phyloP scores from a whole-genome alignment of 2,329 filamentous ascomycete species.

The Pseudopithomyces chartarum region DNA sequence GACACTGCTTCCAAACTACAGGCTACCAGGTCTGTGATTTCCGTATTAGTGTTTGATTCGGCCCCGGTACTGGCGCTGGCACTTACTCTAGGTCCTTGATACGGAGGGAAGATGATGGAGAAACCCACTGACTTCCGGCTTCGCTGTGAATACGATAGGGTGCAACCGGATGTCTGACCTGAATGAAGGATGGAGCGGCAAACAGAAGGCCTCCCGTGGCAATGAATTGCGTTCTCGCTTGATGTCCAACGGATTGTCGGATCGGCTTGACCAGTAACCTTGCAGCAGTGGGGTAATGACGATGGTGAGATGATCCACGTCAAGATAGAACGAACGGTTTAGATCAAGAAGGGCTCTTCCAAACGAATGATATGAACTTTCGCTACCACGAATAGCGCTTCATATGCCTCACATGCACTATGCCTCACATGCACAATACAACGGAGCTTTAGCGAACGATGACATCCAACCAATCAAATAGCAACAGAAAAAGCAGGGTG shows the following conservation, averaged over 20 bases:
- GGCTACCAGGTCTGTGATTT: constrained; percentile 6
- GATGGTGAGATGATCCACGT: constrained; percentile 23
- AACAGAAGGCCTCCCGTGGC: constrained; percentile 28
- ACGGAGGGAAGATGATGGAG: neutral
- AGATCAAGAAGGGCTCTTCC: constrained; percentile 6
- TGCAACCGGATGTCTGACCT: constrained; percentile 14
- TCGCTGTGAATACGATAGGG: constrained; percentile 11
- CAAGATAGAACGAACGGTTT: constrained; percentile 2
- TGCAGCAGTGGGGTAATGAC: constrained; percentile 12
- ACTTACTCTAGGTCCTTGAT: constrained; percentile 19
- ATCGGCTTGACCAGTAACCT: constrained; percentile 23
- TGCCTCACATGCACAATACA: no score
- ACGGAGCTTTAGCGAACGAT: neutral
- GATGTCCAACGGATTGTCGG: constrained; percentile 26
- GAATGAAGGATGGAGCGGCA: constrained; percentile 24
- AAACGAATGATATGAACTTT: neutral
- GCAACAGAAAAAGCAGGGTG: constrained; percentile 8
- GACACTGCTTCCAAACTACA: constrained; percentile 4
- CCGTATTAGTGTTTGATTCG: constrained; percentile 10
- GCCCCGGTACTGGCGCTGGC: neutral
- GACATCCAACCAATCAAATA: neutral
- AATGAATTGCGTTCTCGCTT: constrained; percentile 24
- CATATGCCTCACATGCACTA: neutral
- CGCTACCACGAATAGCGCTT: neutral
- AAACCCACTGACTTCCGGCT: neutral